Evolutionary conservation across 1,284 basidiomycete species (phyloP).

Genomic region (Schizophyllum commune): DNA sequence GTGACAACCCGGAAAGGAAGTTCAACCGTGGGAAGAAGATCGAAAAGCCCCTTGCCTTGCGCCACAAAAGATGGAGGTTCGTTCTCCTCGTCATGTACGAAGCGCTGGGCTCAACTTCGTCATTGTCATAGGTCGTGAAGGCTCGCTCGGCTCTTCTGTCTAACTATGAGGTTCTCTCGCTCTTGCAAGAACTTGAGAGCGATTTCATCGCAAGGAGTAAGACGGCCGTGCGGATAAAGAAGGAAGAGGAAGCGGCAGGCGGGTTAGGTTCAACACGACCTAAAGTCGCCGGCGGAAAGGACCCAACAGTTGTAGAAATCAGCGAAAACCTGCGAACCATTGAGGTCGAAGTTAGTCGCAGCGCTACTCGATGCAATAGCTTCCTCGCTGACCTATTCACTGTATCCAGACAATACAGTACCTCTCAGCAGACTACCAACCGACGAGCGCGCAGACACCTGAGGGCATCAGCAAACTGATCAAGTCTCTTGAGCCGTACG

Average conservation of each 20-base stretch:
- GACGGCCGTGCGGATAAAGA: constrained; percentile 58
- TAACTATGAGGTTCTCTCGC: constrained; percentile 79
- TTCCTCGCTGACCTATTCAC: background rate
- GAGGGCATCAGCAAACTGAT: constrained; percentile 62
- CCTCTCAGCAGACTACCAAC: constrained; percentile 66
- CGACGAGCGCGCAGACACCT: constrained; percentile 60
- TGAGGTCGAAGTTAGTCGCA: constrained; percentile 69
- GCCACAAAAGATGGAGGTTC: background rate
- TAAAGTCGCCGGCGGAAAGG: constrained; percentile 21
- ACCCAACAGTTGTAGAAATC: constrained; percentile 41
- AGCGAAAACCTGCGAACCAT: constrained; percentile 82
- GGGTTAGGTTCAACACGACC: constrained; percentile 11
- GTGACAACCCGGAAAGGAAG: background rate
- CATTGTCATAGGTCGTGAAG: constrained; percentile 56
- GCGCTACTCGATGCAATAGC: background rate
- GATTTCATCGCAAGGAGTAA: constrained; percentile 63
- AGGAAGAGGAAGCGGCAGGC: constrained; percentile 47
- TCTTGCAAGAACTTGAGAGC: constrained; percentile 71
- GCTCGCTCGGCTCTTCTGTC: constrained; percentile 74
- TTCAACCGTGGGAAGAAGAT: background rate
- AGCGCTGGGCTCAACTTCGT: background rate
- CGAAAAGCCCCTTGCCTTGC: background rate
- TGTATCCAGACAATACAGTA: constrained; percentile 68
- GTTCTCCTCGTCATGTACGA: background rate
- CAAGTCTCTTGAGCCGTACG: constrained; percentile 56